A percentile compares a stretch with the other conserved stretches of the same genome.
phyloP scores from a whole-genome alignment of 2,329 filamentous ascomycete species.

The Exophiala dermatitidis region DNA sequence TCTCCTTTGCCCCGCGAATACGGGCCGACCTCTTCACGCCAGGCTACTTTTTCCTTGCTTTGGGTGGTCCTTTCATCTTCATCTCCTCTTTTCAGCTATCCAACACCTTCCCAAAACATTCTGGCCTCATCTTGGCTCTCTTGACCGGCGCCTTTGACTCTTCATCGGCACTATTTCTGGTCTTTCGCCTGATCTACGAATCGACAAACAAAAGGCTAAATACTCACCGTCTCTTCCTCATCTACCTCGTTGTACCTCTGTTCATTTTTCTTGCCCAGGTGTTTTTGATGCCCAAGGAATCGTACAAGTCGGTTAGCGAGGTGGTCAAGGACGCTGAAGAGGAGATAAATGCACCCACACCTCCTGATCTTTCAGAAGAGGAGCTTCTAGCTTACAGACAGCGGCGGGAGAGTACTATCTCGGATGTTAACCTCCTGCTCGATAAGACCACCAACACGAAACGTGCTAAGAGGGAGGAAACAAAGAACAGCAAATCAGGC shows the following conservation, averaged over 20 bases:
- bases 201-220: constrained; percentile 51
- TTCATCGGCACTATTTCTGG: constrained; percentile 68
- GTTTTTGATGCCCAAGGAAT: constrained; percentile 63
- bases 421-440: constrained; percentile 66
- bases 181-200: constrained; percentile 66
- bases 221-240: constrained; percentile 62
- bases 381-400: constrained; percentile 43
- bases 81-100: constrained; percentile 78
- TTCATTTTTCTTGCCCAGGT: constrained; percentile 62
- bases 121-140: constrained; percentile 70
- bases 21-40: constrained; percentile 68
- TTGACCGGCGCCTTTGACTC: constrained; percentile 78
- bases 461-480: constrained; percentile 53
- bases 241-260: constrained; percentile 63
- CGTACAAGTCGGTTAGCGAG: constrained; percentile 80
- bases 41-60: constrained; percentile 67
- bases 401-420: constrained; percentile 55
- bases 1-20: constrained; percentile 59
- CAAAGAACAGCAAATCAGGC: constrained; percentile 61
- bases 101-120: constrained; percentile 70
- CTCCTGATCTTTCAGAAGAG: constrained; percentile 51
- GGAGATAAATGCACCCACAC: constrained; percentile 32
- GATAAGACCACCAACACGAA: constrained; percentile 59
- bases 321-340: constrained; percentile 65
- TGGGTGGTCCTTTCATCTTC: constrained; percentile 75